Conservation (phyloP, 2,329 filamentous ascomycete species). For the Emmonsiellopsis sp. region DNA sequence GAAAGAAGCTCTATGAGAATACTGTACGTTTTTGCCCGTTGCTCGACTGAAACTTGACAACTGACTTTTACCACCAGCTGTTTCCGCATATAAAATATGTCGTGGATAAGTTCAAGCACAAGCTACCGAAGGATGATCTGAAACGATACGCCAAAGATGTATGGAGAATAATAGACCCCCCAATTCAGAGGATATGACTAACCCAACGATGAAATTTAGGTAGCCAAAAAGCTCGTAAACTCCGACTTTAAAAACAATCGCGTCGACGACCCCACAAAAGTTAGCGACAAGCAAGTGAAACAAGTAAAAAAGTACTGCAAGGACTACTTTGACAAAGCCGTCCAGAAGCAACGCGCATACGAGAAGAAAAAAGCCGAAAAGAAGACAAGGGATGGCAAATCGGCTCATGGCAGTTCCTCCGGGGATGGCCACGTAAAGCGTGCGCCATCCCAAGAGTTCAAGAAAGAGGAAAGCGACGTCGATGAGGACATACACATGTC, state of each 20-base stretch:
- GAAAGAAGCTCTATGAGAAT: conserved; percentile 91
- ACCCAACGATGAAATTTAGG: conserved; percentile 34
- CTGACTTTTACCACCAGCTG: conserved; percentile 46
- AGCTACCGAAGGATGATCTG: conserved; percentile 70
- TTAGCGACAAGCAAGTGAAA: conserved; percentile 68
- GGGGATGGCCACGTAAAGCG: conserved; percentile 3
- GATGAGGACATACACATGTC: conserved; percentile 31
- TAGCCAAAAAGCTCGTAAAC: conserved; percentile 80
- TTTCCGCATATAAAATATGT: conserved; percentile 79
- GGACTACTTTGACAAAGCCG: conserved; percentile 78
- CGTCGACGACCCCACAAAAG: conserved; percentile 71
- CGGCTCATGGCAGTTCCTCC: conserved; percentile 4
- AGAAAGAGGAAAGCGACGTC: conserved; percentile 14
- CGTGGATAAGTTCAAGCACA: conserved; percentile 76
- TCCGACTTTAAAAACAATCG: conserved; percentile 86
- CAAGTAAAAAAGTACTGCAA: conserved; percentile 78
- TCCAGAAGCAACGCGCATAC: conserved; percentile 62
- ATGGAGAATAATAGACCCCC: conserved; percentile 13
- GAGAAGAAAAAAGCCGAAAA: conserved; percentile 55
- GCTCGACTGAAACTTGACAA: not conserved
- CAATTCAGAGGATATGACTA: conserved; percentile 53
- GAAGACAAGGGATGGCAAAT: conserved; percentile 18
- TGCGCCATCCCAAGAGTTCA: conserved; percentile 16
- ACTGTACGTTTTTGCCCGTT: conserved; percentile 55
- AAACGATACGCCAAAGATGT: conserved; percentile 59